phyloP scores from a whole-genome alignment of 1,284 basidiomycete genomes.

The Trichosporon sp. region DNA sequence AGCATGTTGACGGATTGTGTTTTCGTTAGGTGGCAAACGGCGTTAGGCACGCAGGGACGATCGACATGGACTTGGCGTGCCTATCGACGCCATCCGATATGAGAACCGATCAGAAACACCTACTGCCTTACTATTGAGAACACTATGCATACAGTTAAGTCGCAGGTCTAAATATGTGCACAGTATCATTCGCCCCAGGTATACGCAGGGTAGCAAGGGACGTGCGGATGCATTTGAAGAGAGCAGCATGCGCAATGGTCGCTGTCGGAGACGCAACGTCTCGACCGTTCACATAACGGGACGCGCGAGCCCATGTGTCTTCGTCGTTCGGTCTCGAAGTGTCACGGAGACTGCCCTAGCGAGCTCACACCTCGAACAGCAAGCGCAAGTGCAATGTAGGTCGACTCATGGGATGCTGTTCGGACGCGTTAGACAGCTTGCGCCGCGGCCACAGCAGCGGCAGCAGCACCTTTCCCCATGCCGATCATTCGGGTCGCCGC shows the following conservation, averaged over 20 bases:
- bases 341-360: too few relatives aligned
- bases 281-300: too few relatives aligned
- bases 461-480: conserved; percentile 9
- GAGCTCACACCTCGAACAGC: too few relatives aligned
- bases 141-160: background rate
- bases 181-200: too few relatives aligned
- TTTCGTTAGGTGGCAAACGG: conserved; percentile 16
- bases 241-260: too few relatives aligned
- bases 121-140: background rate
- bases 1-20: conserved; percentile 12
- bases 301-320: too few relatives aligned
- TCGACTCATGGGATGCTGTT: too few relatives aligned
- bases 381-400: too few relatives aligned
- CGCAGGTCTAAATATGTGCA: background rate
- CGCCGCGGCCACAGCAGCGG: background rate
- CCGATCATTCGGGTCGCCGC: conserved; percentile 32
- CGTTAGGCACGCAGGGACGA: conserved; percentile 11
- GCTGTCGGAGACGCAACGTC: too few relatives aligned
- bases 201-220: too few relatives aligned
- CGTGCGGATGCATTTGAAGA: too few relatives aligned
- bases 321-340: too few relatives aligned
- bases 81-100: background rate
- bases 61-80: background rate
- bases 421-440: background rate
- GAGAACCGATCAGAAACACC: background rate